These are phyloP conservation scores for Linum trigynum DNA, from an alignment of 345 rosid species.

Conservation along the genomic window DNA sequence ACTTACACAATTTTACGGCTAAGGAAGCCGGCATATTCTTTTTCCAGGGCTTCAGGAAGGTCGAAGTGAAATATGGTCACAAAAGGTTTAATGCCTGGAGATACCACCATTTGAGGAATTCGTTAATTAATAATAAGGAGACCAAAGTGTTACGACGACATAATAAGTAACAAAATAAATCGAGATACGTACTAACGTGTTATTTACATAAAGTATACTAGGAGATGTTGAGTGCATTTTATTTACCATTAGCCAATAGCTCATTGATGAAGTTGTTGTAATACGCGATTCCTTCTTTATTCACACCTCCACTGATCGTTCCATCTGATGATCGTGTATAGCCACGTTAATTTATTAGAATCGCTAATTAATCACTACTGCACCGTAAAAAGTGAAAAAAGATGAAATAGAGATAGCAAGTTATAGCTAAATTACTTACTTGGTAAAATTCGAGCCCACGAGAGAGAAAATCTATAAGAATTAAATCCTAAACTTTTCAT, in stretches of 20 bases:
- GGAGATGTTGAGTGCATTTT: background rate
- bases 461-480: conserved; percentile 24
- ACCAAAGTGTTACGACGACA: too few species aligned
- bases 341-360: too few species aligned
- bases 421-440: conserved; percentile 8
- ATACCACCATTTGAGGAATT: background rate
- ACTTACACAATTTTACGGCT: conserved; percentile 41
- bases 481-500: conserved; percentile 18
- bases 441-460: conserved; percentile 22
- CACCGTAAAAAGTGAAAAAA: too few species aligned
- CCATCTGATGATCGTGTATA: conserved; percentile 5
- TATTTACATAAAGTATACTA: background rate
- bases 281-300: conserved; percentile 15
- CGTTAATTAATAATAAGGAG: background rate
- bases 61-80: conserved; percentile 87
- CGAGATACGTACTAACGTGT: background rate
- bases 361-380: too few species aligned
- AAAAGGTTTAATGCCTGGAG: conserved; percentile 60
- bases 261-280: conserved; percentile 22
- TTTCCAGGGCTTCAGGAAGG: conserved; percentile 55
- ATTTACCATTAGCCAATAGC: conserved; percentile 17
- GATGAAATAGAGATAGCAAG: too few species aligned
- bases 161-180: background rate
- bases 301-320: conserved; percentile 15
- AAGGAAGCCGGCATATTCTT: conserved; percentile 43